A percentile compares a stretch with the other conserved stretches of the same genome.
phyloP scores from a whole-genome alignment of 116 monocot species.

The Zostera marina region DNA sequence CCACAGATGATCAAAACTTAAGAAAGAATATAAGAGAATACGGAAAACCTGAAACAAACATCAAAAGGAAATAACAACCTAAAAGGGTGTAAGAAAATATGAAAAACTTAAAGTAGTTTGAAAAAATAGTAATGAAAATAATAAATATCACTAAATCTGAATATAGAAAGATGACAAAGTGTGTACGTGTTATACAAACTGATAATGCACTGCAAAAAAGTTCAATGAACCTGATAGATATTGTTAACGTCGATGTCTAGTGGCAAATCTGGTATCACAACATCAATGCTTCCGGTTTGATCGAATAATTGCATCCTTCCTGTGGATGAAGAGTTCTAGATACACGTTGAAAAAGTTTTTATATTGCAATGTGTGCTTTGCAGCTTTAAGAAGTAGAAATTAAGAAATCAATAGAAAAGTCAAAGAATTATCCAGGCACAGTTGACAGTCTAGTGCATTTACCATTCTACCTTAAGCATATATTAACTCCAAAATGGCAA shows the following conservation, averaged over 20 bases:
- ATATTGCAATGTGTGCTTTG: not conserved
- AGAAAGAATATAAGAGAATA: not conserved
- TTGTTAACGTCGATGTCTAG: constrained; percentile 20
- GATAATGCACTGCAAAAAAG: not conserved
- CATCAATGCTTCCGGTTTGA: constrained; percentile 72
- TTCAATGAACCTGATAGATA: constrained; percentile 63
- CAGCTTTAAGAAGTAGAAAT: not conserved
- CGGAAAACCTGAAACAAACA: not conserved
- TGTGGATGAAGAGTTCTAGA: constrained; percentile 38
- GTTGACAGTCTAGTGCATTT: no score
- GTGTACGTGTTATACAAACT: not conserved
- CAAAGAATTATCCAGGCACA: no score
- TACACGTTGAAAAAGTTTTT: no score
- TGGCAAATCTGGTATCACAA: constrained; percentile 60
- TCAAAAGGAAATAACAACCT: not conserved
- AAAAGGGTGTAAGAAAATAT: not conserved
- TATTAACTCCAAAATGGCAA: no score
- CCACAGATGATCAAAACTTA: not conserved
- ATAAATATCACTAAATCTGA: not conserved
- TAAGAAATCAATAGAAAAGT: not conserved
- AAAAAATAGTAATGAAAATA: no score
- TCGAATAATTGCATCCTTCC: constrained; percentile 83
- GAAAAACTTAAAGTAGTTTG: not conserved
- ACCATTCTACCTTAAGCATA: no score
- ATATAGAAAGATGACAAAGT: not conserved